Evolutionary conservation across 768 basidiomycete species (phyloP).

Genomic region (Lactarius evosmus): DNA sequence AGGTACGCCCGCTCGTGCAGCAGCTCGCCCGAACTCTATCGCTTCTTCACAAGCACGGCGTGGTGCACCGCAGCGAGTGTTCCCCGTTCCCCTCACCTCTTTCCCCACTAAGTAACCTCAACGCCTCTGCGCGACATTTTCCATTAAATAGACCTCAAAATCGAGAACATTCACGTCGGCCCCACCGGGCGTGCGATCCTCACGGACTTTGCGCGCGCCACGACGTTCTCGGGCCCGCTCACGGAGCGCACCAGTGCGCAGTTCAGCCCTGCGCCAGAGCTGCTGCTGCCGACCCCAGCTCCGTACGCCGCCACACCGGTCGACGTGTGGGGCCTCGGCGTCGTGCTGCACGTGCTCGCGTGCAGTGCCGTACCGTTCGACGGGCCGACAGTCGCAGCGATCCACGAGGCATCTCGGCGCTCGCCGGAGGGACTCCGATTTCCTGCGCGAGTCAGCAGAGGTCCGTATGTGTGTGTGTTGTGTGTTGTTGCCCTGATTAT

Average conservation of each 20-base stretch:
- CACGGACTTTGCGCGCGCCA: slow-evolving; percentile 4
- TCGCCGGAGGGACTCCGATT: neutral
- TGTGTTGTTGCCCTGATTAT: neutral
- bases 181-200: neutral
- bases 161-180: neutral
- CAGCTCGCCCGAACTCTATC: slow-evolving; percentile 4
- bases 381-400: neutral
- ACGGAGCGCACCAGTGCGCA: neutral
- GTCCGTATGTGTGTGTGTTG: neutral
- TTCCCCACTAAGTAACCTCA: neutral
- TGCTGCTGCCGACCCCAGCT: neutral
- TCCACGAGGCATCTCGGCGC: neutral
- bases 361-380: slow-evolving; percentile 2
- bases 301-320: slow-evolving; percentile 6
- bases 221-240: neutral
- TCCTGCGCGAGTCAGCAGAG: neutral
- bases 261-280: slow-evolving; percentile 5
- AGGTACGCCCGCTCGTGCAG: slow-evolving; percentile 7
- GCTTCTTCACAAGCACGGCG: slow-evolving; percentile 13
- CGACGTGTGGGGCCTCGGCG: slow-evolving; percentile 13
- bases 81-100: too few relatives aligned
- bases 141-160: slow-evolving; percentile 1
- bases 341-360: slow-evolving; percentile 7
- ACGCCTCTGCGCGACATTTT: neutral
- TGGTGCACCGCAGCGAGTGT: slow-evolving; percentile 4